Conservation (phyloP, 768 basidiomycete species). For the Mycena epipterygia region DNA sequence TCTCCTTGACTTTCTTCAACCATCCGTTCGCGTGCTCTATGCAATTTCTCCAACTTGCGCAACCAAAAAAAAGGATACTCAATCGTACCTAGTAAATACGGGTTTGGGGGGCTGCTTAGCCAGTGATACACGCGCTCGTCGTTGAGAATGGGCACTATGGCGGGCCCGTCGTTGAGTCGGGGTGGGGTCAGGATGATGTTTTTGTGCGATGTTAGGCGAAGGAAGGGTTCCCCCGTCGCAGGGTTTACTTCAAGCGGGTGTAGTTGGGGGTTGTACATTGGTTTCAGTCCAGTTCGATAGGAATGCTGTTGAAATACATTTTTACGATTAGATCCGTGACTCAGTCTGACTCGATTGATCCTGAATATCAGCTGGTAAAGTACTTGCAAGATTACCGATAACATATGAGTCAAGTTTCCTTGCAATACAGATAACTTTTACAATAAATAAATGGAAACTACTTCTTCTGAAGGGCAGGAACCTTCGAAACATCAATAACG, state of each 20-base stretch:
- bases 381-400: too few relatives aligned
- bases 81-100: constrained; percentile 62
- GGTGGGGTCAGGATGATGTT: constrained; percentile 74
- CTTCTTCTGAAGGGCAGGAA: constrained; percentile 50
- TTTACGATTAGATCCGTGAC: too few relatives aligned
- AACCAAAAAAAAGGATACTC: too few relatives aligned
- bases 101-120: constrained; percentile 65
- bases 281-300: neutral
- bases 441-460: constrained; percentile 7
- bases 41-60: neutral
- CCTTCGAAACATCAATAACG: constrained; percentile 70
- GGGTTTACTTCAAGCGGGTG: constrained; percentile 51
- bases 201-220: constrained; percentile 62
- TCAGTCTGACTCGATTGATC: too few relatives aligned
- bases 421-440: neutral
- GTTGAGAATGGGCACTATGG: constrained; percentile 58
- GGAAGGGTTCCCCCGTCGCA: constrained; percentile 58
- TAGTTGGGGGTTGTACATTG: neutral
- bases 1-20: constrained; percentile 42
- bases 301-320: too few relatives aligned
- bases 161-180: constrained; percentile 58
- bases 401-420: neutral
- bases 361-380: too few relatives aligned
- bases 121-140: constrained; percentile 61
- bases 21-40: constrained; percentile 53